Evolutionary conservation across 345 rosid genomes (phyloP), one percentile per base, ranked within the genome.

Genomic region (Salix udensis): DNA sequence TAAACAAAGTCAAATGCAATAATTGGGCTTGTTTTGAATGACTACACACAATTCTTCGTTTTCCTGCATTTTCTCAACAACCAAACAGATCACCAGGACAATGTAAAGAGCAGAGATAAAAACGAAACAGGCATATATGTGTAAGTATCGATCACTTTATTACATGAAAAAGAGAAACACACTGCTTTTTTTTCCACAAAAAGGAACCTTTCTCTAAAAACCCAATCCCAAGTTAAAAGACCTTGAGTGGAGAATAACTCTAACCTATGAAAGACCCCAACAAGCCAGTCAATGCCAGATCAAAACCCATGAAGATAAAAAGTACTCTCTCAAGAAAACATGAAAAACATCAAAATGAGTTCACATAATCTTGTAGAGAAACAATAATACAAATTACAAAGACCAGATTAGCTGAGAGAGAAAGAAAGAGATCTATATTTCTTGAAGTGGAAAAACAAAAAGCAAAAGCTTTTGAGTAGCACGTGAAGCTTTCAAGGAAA

Each of bases 11-110:
- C 60, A 7, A 70, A n/a, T 10, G 50, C 78, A 75, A 53, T 66
- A 30, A 34, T 50, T 34, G 23, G 44, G 23, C 71, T 48, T 53
- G 37, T 50, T 36, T n/a, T 46, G 62, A 65, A 44, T 30, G 55
- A 36, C 34, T n/a, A 5, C 7, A 34, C 19, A 34, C 12, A 15
- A 15, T 65, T 9, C 2, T 30, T 18, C 18, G 65, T 72, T 69
- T 75, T 36, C 72, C 44, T 68, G 4, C 70, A 55, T 74, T 83
- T 83, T 77, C 79, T 74, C 74, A 70, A 52, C 53, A 79, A 48
- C 69, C 78, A 79, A 70, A 68, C 68, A 75, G 26, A 18, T 5
- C 67, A 16, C 39, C 46, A 36, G 10, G 67, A 67, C 30, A 44
- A 67, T 14, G 39, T 0, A 53, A 11, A 50, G 7, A 67, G 36